These are phyloP conservation scores for Thecaphora frezii DNA, from an alignment of 1,284 basidiomycete genomes.

Conservation along the genomic window DNA sequence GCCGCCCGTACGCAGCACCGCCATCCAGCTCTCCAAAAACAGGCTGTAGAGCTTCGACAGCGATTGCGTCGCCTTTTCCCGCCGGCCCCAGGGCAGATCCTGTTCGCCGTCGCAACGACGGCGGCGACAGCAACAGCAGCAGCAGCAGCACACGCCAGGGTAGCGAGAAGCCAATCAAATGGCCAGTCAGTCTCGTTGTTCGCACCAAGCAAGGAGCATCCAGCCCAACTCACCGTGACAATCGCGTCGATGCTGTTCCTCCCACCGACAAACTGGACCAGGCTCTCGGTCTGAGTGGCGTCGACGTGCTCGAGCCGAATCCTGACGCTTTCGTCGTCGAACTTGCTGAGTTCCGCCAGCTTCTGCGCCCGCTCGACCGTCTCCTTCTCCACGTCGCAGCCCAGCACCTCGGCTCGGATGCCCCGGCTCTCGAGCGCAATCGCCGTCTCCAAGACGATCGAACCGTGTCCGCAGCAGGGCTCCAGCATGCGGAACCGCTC, in stretches of 20 bases:
- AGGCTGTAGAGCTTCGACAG: conserved; percentile 24
- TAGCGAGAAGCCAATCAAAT: no score
- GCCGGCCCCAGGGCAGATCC: conserved; percentile 37
- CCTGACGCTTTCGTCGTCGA: conserved; percentile 6
- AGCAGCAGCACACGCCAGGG: no score
- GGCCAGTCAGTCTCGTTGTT: no score
- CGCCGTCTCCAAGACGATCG: conserved; percentile 30
- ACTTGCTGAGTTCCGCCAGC: conserved; percentile 16
- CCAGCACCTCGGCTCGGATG: conserved; percentile 15
- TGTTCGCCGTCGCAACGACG: not conserved
- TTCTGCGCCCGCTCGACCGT: conserved; percentile 15
- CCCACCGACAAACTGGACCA: conserved; percentile 28
- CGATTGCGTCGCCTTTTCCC: conserved; percentile 24
- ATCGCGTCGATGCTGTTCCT: conserved; percentile 28
- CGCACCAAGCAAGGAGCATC: no score
- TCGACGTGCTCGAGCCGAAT: conserved; percentile 15
- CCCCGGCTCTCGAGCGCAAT: conserved; percentile 30
- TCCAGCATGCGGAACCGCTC: conserved; percentile 23
- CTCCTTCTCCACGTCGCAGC: conserved; percentile 26
- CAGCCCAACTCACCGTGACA: conserved; percentile 21
- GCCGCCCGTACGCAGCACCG: conserved; percentile 26
- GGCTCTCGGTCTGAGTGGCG: conserved; percentile 8
- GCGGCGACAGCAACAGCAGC: no score
- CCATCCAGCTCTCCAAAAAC: conserved; percentile 29
- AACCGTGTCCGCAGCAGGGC: conserved; percentile 37